Percentiles rank a stretch among this genome's conserved stretches.
phyloP scores from a whole-genome alignment of 495 filamentous ascomycete genomes.

The Talaromyces ruber region DNA sequence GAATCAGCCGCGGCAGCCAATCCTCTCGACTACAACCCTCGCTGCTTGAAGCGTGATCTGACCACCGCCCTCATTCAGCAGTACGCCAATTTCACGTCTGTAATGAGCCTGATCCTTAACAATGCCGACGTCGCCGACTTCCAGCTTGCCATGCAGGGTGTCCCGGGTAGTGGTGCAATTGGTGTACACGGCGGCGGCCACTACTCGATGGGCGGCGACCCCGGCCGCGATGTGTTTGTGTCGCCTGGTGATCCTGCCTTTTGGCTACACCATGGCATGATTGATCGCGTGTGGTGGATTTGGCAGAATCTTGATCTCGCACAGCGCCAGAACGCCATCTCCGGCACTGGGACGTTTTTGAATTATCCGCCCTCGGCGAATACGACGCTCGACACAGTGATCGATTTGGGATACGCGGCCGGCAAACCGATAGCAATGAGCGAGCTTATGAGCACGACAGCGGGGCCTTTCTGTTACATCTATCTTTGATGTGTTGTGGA shows the following conservation, averaged over 20 bases:
- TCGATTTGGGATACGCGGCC: conserved; percentile 35
- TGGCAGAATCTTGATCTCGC: conserved; percentile 55
- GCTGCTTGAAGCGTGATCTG: conserved; percentile 60
- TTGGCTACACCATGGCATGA: conserved; percentile 60
- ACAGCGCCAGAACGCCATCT: conserved; percentile 34
- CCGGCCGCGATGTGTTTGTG: conserved; percentile 49
- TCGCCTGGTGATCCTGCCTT: conserved; percentile 60
- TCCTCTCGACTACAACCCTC: conserved; percentile 44
- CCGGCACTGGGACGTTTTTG: conserved; percentile 48
- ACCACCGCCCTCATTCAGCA: conserved; percentile 32
- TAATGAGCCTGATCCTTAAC: conserved; percentile 34
- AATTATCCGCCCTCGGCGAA: conserved; percentile 42
- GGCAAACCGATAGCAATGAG: conserved; percentile 28
- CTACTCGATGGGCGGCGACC: conserved; percentile 54
- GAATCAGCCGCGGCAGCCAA: conserved; percentile 10
- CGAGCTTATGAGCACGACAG: conserved; percentile 42
- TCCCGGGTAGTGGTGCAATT: conserved; percentile 35
- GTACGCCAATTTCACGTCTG: conserved; percentile 43
- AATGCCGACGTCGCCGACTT: conserved; percentile 43
- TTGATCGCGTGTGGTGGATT: conserved; percentile 62
- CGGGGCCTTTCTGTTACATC: conserved; percentile 49
- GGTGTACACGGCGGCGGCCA: conserved; percentile 60
- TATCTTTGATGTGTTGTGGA: conserved; percentile 23
- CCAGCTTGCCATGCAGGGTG: conserved; percentile 41
- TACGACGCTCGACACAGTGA: conserved; percentile 34